Evolutionary conservation across 2,329 filamentous ascomycete genomes (phyloP).

Genomic region (Aulographum hederae): DNA sequence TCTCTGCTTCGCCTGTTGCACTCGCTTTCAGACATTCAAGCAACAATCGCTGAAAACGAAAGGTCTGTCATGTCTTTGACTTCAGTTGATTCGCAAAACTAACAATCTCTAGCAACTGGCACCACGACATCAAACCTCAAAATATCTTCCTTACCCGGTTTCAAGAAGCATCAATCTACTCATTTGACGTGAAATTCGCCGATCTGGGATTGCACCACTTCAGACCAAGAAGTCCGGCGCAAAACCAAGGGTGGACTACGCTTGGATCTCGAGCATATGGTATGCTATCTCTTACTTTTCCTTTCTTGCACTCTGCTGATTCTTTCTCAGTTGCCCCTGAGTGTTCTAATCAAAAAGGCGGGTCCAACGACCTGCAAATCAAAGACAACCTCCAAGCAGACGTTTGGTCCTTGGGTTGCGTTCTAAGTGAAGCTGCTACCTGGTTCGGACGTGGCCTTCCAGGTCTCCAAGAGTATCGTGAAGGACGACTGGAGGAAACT

Average conservation of each 20-base stretch:
- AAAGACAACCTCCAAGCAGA: slow-evolving; percentile 17
- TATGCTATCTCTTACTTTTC: slow-evolving; percentile 7
- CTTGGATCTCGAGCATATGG: slow-evolving; percentile 14
- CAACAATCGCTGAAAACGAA: no score
- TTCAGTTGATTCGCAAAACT: not conserved
- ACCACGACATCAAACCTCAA: slow-evolving; percentile 25
- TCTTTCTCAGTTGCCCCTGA: slow-evolving; percentile 7
- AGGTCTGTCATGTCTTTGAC: no score
- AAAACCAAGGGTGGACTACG: no score
- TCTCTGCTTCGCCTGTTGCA: not conserved
- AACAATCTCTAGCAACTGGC: slow-evolving; percentile 14
- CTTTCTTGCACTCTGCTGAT: not conserved
- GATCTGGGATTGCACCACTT: no score
- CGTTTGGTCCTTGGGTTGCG: slow-evolving; percentile 15
- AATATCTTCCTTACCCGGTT: slow-evolving; percentile 24
- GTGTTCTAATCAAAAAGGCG: not conserved
- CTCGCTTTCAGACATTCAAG: not conserved
- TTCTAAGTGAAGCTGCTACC: slow-evolving; percentile 9
- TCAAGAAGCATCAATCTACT: no score
- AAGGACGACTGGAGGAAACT: not conserved
- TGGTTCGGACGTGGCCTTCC: slow-evolving; percentile 9
- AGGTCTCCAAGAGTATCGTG: slow-evolving; percentile 7
- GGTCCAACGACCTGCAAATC: slow-evolving; percentile 4
- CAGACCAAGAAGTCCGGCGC: no score
- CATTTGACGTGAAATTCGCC: no score